Conservation (phyloP, 768 basidiomycete species). For the Tephrocybe sp. region DNA sequence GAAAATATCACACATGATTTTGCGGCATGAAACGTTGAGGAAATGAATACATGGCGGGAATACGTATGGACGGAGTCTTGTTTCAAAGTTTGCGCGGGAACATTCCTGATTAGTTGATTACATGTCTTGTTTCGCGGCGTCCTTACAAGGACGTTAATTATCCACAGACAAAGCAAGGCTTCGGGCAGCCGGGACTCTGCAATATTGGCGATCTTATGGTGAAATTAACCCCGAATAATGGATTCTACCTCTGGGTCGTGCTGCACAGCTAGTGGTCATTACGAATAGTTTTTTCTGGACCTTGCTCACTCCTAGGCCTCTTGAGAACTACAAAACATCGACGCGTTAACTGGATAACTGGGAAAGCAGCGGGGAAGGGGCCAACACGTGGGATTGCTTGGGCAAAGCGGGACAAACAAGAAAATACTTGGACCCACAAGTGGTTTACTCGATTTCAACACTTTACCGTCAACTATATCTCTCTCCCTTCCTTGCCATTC, state of each 20-base stretch:
- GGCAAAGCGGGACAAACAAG: constrained; percentile 20
- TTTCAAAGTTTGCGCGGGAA: not conserved
- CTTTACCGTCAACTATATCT: not conserved
- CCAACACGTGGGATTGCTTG: constrained; percentile 5
- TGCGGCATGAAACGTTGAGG: not conserved
- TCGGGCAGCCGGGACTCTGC: not conserved
- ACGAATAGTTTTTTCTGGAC: too few species aligned
- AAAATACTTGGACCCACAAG: constrained; percentile 32
- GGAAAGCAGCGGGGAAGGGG: not conserved
- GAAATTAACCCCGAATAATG: too few species aligned
- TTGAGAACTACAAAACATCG: too few species aligned
- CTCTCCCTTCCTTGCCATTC: not conserved
- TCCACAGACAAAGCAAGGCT: constrained; percentile 1
- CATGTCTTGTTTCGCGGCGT: not conserved
- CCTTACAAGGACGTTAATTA: not conserved
- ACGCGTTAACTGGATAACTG: not conserved
- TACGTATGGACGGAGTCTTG: not conserved
- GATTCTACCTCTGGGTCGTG: too few species aligned
- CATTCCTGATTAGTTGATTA: not conserved
- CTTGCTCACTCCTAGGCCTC: too few species aligned
- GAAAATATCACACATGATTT: constrained; percentile 12
- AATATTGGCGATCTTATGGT: not conserved
- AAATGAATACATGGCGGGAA: not conserved
- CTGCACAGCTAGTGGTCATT: too few species aligned
- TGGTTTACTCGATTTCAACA: constrained; percentile 1